Evolutionary conservation across 768 basidiomycete genomes (phyloP), one percentile per base, ranked within the genome.

Genomic region (Termitomyces eurrhizus): DNA sequence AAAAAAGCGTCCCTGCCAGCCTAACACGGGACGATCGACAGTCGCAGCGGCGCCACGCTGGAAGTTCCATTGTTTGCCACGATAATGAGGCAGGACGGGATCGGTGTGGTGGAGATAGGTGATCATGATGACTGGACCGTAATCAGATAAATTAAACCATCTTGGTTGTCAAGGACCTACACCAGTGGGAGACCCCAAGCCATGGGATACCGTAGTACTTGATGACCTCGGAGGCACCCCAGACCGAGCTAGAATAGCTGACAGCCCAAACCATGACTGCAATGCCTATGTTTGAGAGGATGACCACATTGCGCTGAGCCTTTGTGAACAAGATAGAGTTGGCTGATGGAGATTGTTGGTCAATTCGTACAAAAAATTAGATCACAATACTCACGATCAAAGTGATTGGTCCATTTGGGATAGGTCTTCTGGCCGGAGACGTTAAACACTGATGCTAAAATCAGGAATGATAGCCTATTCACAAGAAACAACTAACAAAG

Each of bases 91-190:
- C 32, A 85, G 66, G 3, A 69, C 65, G 1, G 80, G 78, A 64
- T 84, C 83, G 13, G 86, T 85, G 73, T 87, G 86, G 65, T 86
- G 86, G 3, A 87, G 76, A 64, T 85, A 84, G 6, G 83, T 84
- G 67, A 81, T 79, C 81, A 81, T 78, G 63, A 78, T 77, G 62
- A 79, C 77, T 78, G 29, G 13, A 32, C 13, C 11, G 13, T 41
- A 21, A 8, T 54, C 39, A 58, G 35, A 21, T 11, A 13, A 50
- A 12, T 24, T 16, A 41, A 1, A 3, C 11, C 24, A 56, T 51
- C 3, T 26, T 14, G n/a, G 50, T 32, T 35, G 56, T 32, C 11
- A 49, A 42, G 33, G 45, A 70, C 78, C 59, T 71, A 80, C 80
- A 82, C 83, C 83, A 84, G 60, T 84, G 82, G 4, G 78, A 71